Conservation (phyloP, 345 rosid genomes). For the Corchorus capsularis region DNA sequence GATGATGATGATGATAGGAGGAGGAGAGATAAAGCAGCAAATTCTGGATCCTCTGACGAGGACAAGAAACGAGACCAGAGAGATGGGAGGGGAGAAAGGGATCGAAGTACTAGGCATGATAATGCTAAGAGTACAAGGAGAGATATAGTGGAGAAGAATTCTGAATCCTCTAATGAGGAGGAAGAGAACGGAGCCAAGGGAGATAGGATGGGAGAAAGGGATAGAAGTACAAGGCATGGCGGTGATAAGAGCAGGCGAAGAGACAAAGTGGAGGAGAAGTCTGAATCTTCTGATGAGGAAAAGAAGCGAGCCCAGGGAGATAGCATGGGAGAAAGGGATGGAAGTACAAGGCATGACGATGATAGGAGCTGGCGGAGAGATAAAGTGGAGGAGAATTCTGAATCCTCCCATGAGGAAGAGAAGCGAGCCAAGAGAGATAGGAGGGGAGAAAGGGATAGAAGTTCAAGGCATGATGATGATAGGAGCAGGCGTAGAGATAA, state of each 20-base stretch:
- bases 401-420: constrained; percentile 19
- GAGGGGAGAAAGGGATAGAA: constrained; percentile 31
- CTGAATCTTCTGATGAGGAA: too few species aligned
- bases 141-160: too few species aligned
- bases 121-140: constrained; percentile 9
- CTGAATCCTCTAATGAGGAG: neutral
- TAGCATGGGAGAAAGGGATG: constrained; percentile 28
- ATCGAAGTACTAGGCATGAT: constrained; percentile 13
- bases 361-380: neutral
- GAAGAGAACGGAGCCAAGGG: neutral
- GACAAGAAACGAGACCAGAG: constrained; percentile 29
- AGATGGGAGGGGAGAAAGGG: constrained; percentile 29
- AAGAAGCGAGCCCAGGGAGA: neutral
- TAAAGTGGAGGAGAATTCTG: neutral
- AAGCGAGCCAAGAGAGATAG: constrained; percentile 17
- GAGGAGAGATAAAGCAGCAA: neutral
- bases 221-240: neutral
- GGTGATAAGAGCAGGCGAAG: neutral
- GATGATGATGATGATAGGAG: neutral
- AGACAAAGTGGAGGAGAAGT: too few species aligned
- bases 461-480: neutral
- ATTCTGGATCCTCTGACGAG: constrained; percentile 8
- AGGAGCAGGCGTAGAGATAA: too few species aligned
- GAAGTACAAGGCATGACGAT: neutral
- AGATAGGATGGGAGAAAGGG: constrained; percentile 34